Evolutionary conservation across 2,329 filamentous ascomycete species (phyloP).

Genomic region (Sclerotinia subarctica): DNA sequence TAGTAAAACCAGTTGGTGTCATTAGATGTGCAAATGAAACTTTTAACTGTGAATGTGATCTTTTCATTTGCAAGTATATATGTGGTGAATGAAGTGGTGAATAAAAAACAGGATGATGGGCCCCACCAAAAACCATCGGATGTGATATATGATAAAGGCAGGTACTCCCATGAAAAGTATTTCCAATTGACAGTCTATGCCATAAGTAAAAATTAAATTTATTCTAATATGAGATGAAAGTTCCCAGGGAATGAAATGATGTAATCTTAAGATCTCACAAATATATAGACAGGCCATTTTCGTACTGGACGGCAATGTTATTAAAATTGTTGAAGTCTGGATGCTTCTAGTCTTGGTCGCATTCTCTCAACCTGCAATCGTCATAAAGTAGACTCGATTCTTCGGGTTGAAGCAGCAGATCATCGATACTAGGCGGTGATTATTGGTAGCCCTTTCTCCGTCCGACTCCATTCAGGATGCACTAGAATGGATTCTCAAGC

Average conservation of each 20-base stretch:
- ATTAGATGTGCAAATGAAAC: background rate
- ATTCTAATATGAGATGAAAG: background rate
- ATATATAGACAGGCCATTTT: background rate
- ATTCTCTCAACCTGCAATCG: background rate
- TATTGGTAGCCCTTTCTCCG: background rate
- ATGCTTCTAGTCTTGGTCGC: background rate
- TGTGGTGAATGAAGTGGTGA: background rate
- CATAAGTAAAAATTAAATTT: background rate
- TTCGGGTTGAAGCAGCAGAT: background rate
- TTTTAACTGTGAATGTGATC: background rate
- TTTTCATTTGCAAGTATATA: background rate
- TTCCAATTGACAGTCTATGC: background rate
- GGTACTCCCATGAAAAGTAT: background rate
- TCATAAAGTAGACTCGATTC: background rate
- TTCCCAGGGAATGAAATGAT: background rate
- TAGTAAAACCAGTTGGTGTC: background rate
- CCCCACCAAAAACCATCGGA: background rate
- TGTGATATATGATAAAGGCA: constrained; percentile 1
- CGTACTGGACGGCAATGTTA: background rate
- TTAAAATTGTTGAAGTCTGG: background rate
- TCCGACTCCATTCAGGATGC: background rate
- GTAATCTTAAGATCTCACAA: no score
- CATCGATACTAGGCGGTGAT: background rate
- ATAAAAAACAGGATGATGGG: background rate
- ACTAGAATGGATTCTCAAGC: background rate